Conservation (phyloP, 192 early-diverging fungal genomes). For the Geranomyces variabilis region DNA sequence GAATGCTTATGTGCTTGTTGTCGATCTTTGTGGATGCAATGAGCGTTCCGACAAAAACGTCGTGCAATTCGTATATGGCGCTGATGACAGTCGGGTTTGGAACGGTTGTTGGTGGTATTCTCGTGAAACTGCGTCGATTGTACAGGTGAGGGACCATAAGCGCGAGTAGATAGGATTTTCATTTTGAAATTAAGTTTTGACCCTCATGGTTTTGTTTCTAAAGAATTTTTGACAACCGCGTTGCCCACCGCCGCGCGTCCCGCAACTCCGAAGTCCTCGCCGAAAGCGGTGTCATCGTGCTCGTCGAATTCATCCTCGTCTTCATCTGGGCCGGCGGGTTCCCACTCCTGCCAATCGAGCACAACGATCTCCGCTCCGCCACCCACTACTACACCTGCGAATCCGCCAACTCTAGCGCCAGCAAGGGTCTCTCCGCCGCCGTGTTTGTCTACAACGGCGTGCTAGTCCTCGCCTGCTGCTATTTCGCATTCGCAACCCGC, state of each 20-base stretch:
- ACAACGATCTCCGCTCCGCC: not conserved
- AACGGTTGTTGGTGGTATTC: constrained; percentile 26
- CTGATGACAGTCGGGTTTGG: constrained; percentile 28
- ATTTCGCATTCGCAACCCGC: constrained; percentile 30
- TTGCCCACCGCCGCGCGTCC: constrained; percentile 16
- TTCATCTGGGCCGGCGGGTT: constrained; percentile 26
- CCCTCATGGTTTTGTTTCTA: too few species aligned
- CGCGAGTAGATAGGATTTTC: too few species aligned
- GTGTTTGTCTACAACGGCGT: constrained; percentile 26
- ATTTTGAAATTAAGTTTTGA: too few species aligned
- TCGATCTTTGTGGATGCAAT: constrained; percentile 22
- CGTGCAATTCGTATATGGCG: constrained; percentile 33
- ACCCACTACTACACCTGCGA: constrained; percentile 20
- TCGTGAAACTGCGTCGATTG: constrained; percentile 21
- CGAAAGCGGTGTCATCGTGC: not conserved
- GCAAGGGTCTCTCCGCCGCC: not conserved
- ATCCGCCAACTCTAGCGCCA: not conserved
- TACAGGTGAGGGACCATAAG: constrained; percentile 3
- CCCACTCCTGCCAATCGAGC: constrained; percentile 12
- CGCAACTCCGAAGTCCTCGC: not conserved
- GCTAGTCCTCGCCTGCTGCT: constrained; percentile 27
- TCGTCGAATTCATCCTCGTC: constrained; percentile 6
- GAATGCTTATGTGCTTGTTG: constrained; percentile 21
- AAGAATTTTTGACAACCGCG: constrained; percentile 32
- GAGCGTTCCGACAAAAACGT: constrained; percentile 10